Conservation (phyloP, 495 filamentous ascomycete genomes). For the Thozetella sp. region DNA sequence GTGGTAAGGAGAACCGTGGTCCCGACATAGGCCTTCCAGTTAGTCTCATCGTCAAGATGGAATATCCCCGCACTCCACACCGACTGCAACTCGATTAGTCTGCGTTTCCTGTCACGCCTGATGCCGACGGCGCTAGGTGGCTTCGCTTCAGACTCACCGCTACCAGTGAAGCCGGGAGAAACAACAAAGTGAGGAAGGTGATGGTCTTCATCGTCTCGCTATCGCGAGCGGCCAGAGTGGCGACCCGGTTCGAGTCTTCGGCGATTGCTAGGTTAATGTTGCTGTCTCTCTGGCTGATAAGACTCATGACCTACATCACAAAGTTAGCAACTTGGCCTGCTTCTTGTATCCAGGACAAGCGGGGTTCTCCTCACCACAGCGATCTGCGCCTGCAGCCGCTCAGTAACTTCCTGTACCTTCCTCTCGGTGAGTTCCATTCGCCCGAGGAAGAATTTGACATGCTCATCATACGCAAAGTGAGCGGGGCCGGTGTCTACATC, state of each 20-base stretch:
- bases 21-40: background rate
- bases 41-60: background rate
- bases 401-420: background rate
- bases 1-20: background rate
- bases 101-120: background rate
- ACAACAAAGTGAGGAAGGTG: conserved; percentile 8
- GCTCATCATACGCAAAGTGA: background rate
- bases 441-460: background rate
- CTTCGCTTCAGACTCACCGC: background rate
- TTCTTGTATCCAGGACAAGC: background rate
- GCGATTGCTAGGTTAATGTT: conserved; percentile 7
- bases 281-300: conserved; percentile 4
- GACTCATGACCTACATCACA: background rate
- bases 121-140: too few species aligned
- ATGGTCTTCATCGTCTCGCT: conserved; percentile 11
- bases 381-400: conserved; percentile 3
- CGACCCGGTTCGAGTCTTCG: background rate
- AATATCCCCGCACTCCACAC: background rate
- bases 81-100: background rate
- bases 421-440: background rate
- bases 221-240: background rate
- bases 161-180: conserved; percentile 4
- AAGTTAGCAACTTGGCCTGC: background rate
- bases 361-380: background rate
- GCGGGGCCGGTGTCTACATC: background rate